Conservation (phyloP, 208 protist species). For the Acanthamoeba divionensis region DNA sequence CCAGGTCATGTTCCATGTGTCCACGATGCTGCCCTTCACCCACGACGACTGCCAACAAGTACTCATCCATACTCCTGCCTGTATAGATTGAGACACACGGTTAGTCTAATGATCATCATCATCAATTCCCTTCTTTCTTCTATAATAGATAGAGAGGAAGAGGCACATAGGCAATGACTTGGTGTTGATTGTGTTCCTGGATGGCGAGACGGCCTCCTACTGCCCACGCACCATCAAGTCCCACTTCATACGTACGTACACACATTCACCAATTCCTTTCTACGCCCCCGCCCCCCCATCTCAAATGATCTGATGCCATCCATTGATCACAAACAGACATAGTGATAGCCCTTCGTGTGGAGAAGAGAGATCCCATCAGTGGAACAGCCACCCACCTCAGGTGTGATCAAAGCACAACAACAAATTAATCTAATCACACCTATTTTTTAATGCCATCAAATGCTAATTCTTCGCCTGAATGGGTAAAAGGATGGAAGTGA, state of each 20-base stretch:
- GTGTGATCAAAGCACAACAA: no score
- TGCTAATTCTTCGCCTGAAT: background rate
- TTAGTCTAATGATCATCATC: no score
- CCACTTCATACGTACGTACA: conserved; percentile 4
- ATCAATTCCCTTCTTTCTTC: background rate
- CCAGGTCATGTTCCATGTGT: conserved; percentile 32
- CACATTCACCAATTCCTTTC: background rate
- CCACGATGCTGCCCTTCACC: background rate
- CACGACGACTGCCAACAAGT: background rate
- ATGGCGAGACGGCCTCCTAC: background rate
- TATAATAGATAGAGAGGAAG: conserved; percentile 13
- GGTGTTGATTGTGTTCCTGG: conserved; percentile 11
- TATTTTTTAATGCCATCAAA: background rate
- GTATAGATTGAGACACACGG: no score
- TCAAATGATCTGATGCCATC: background rate
- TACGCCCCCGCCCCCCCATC: background rate
- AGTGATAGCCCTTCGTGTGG: background rate
- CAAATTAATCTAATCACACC: background rate
- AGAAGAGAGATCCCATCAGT: background rate
- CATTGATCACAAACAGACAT: no score
- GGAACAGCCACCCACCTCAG: background rate
- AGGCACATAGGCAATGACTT: conserved; percentile 42
- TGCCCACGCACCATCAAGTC: background rate
- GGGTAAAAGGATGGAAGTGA: background rate
- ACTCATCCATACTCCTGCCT: background rate